These are phyloP conservation scores for Vitrella brassicaformis DNA, from an alignment of 73 alveolate genomes.

Conservation along the genomic window DNA sequence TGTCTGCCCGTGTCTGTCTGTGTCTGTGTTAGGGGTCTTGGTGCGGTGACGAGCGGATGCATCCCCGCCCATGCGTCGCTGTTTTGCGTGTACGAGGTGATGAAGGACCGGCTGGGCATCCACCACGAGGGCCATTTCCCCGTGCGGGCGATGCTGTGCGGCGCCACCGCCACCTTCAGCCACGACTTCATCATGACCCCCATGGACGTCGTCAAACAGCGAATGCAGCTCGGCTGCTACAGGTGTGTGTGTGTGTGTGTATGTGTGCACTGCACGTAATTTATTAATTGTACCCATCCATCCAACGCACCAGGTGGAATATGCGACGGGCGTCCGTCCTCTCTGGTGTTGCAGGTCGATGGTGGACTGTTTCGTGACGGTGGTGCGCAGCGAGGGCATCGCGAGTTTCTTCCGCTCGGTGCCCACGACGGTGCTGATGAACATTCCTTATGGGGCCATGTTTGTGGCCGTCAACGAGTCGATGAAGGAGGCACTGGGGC, in stretches of 20 bases:
- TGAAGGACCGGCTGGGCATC: slow-evolving; percentile 26
- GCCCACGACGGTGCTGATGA: slow-evolving; percentile 52
- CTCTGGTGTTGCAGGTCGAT: no score
- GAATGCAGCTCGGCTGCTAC: slow-evolving; percentile 41
- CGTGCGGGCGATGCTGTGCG: neutral
- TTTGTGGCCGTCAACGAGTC: slow-evolving; percentile 50
- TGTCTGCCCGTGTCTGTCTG: slow-evolving; percentile 5
- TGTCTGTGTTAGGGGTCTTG: slow-evolving; percentile 43
- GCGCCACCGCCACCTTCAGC: neutral
- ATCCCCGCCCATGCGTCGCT: slow-evolving; percentile 58
- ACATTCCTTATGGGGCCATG: slow-evolving; percentile 43
- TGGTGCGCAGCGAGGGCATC: slow-evolving; percentile 42
- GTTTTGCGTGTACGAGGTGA: slow-evolving; percentile 42
- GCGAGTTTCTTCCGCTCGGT: slow-evolving; percentile 33
- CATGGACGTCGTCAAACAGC: slow-evolving; percentile 49
- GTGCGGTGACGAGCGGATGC: slow-evolving; percentile 54
- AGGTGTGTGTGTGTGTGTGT: neutral
- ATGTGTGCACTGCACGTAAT: neutral
- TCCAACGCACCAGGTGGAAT: no score
- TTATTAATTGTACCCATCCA: no score
- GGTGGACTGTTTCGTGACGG: slow-evolving; percentile 11
- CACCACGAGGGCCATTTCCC: neutral
- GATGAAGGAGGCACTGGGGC: slow-evolving; percentile 19
- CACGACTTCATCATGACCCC: slow-evolving; percentile 59
- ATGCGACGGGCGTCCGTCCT: no score